Percentiles rank a stretch among this genome's conserved stretches.
phyloP scores from a whole-genome alignment of 495 filamentous ascomycete genomes.

The Xylaria scruposa region DNA sequence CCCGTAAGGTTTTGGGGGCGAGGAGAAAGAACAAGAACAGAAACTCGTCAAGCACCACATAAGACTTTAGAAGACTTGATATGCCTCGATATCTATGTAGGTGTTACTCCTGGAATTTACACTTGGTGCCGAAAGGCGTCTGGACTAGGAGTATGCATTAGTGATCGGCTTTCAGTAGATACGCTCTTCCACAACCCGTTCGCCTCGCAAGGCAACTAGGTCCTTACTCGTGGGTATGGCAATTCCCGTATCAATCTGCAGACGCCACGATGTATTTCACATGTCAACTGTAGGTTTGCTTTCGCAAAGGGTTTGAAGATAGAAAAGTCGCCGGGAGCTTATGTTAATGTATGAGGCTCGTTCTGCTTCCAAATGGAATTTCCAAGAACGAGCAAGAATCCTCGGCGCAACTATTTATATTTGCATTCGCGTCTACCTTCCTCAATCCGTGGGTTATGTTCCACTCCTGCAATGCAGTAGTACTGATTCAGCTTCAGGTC shows the following conservation, averaged over 20 bases:
- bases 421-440: neutral
- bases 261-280: neutral
- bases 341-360: conserved; percentile 15
- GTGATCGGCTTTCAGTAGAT: neutral
- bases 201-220: conserved; percentile 12
- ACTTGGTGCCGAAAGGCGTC: conserved; percentile 1
- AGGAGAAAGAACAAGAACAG: neutral
- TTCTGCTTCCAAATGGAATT: neutral
- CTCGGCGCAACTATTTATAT: neutral
- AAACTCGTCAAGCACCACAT: neutral
- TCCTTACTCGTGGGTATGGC: neutral
- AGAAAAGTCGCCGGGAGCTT: conserved; percentile 1
- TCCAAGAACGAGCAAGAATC: conserved; percentile 1
- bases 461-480: conserved; percentile 8
- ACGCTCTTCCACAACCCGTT: neutral
- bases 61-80: neutral
- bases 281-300: neutral
- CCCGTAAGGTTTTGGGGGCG: neutral
- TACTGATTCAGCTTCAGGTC: conserved; percentile 8
- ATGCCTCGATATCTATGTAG: conserved; percentile 5
- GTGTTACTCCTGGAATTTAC: conserved; percentile 5
- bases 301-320: neutral
- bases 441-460: neutral
- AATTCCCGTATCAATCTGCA: neutral
- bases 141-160: neutral